Conservation (phyloP, 176 grass and related monocot species). For the Raddia distichophylla region DNA sequence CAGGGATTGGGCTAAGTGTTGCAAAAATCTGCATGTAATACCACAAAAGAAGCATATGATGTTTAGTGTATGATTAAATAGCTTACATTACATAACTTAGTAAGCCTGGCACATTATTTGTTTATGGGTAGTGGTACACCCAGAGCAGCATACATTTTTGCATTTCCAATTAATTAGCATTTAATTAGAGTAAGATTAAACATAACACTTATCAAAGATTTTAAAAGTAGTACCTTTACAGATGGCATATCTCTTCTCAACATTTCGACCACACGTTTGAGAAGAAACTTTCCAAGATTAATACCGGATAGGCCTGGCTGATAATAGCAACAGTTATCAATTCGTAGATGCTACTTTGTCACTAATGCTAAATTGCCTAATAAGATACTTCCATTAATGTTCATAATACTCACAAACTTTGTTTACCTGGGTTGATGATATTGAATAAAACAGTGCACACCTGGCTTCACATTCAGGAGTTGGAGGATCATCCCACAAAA, state of each 20-base stretch:
- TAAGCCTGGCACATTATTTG: neutral
- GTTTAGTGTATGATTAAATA: slow-evolving; percentile 26
- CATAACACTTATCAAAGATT: slow-evolving; percentile 3
- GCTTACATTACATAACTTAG: neutral
- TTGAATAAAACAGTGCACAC: slow-evolving; percentile 95
- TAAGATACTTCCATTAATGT: neutral
- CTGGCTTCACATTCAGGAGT: slow-evolving; percentile 82
- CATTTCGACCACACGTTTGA: slow-evolving; percentile 88
- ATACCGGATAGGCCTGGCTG: slow-evolving; percentile 96
- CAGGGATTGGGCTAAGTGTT: slow-evolving; percentile 91
- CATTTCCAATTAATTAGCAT: neutral
- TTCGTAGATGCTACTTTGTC: slow-evolving; percentile 20
- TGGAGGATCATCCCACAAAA: slow-evolving; percentile 89
- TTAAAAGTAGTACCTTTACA: slow-evolving; percentile 56
- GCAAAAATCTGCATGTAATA: slow-evolving; percentile 67
- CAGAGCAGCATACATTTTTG: slow-evolving; percentile 9
- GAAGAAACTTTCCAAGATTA: slow-evolving; percentile 95
- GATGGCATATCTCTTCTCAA: slow-evolving; percentile 84
- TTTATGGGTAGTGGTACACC: slow-evolving; percentile 4
- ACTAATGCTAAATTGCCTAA: neutral
- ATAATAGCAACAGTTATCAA: slow-evolving; percentile 40
- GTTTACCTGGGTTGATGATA: slow-evolving; percentile 93
- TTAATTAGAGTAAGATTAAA: neutral
- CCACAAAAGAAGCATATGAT: slow-evolving; percentile 18
- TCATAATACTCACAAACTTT: slow-evolving; percentile 31